These are phyloP conservation scores for Bryum argenteum DNA, from an alignment of 225 moss, liverwort and hornwort genomes.

Conservation along the genomic window DNA sequence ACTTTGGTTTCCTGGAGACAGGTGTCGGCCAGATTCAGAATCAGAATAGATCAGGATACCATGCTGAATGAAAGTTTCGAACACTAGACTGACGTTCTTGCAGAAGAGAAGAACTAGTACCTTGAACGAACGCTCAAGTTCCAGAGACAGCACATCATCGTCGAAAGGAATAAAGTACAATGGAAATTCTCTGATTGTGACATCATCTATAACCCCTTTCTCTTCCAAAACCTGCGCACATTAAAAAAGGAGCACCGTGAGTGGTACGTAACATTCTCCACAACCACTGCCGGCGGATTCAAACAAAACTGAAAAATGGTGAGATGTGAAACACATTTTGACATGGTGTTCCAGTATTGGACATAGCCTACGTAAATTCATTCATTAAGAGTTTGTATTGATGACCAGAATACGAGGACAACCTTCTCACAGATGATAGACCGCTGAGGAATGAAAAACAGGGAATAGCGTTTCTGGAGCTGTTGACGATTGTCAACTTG, in stretches of 20 bases:
- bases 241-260: slow-evolving; percentile 14
- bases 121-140: slow-evolving; percentile 75
- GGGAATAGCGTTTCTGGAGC: slow-evolving; percentile 60
- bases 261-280: slow-evolving; percentile 9
- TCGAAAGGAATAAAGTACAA: slow-evolving; percentile 86
- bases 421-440: slow-evolving; percentile 87
- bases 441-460: slow-evolving; percentile 76
- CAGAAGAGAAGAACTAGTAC: slow-evolving; percentile 33
- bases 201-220: slow-evolving; percentile 61
- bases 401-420: slow-evolving; percentile 6
- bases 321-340: neutral
- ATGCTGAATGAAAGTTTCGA: slow-evolving; percentile 11
- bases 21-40: slow-evolving; percentile 9
- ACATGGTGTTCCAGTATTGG: slow-evolving; percentile 6
- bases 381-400: slow-evolving; percentile 13
- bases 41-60: slow-evolving; percentile 7
- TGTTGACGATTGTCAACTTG: slow-evolving; percentile 61
- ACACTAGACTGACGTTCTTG: slow-evolving; percentile 2
- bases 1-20: slow-evolving; percentile 68
- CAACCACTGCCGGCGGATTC: slow-evolving; percentile 4
- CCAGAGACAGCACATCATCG: slow-evolving; percentile 87
- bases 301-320: slow-evolving; percentile 8
- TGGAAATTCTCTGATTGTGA: slow-evolving; percentile 74
- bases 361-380: slow-evolving; percentile 13
- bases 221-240: slow-evolving; percentile 68